phyloP scores from a whole-genome alignment of 352 stramenopile species.

The Aphanomyces euteiches region DNA sequence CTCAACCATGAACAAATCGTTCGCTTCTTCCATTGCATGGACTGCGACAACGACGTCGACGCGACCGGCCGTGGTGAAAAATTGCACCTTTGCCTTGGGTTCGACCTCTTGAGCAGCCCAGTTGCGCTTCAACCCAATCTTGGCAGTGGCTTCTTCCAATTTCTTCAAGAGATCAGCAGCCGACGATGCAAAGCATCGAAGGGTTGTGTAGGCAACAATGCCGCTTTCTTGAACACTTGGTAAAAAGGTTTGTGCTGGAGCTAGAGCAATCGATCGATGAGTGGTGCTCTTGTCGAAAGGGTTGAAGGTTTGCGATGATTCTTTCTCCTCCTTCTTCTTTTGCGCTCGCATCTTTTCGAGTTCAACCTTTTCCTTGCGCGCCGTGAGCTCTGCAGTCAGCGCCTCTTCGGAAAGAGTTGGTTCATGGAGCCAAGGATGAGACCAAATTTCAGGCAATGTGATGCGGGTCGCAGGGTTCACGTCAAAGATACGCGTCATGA shows the following conservation, averaged over 20 bases:
- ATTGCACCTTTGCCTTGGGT: constrained; percentile 23
- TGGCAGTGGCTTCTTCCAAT: neutral
- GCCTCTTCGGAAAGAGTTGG: constrained; percentile 19
- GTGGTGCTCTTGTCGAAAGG: constrained; percentile 20
- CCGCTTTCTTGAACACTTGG: neutral
- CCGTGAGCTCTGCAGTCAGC: constrained; percentile 17
- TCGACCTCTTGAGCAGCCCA: constrained; percentile 1
- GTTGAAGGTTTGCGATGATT: constrained; percentile 17
- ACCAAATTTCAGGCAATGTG: constrained; percentile 68
- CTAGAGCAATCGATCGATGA: constrained; percentile 16
- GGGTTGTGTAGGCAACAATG: constrained; percentile 27
- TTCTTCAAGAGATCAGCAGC: constrained; percentile 9
- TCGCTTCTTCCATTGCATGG: constrained; percentile 39
- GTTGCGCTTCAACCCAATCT: neutral
- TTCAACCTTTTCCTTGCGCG: constrained; percentile 25
- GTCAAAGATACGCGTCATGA: constrained; percentile 68
- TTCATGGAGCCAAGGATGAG: constrained; percentile 28
- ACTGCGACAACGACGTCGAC: constrained; percentile 45
- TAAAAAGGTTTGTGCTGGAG: neutral
- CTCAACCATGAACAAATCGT: constrained; percentile 28
- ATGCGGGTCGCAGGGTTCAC: constrained; percentile 69
- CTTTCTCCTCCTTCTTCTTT: constrained; percentile 24
- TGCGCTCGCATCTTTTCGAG: constrained; percentile 22
- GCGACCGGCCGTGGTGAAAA: neutral
- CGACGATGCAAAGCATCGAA: constrained; percentile 23